phyloP scores from a whole-genome alignment of 2,329 filamentous ascomycete species.

The Trichoderma sp. region DNA sequence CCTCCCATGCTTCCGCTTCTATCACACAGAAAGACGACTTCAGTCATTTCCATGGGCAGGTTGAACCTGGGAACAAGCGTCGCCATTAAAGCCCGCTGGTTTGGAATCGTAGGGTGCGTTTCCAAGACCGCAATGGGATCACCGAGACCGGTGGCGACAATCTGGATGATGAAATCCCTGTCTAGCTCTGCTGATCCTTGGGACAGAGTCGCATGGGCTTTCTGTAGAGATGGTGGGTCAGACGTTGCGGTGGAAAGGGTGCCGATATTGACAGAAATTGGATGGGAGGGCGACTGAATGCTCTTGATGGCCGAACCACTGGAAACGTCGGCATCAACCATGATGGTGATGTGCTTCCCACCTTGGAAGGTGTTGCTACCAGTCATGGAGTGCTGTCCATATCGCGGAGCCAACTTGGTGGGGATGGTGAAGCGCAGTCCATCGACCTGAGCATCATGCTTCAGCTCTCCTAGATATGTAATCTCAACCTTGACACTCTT shows the following conservation, averaged over 20 bases:
- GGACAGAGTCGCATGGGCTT: constrained; percentile 61
- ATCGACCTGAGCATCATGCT: constrained; percentile 67
- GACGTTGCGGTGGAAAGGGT: constrained; percentile 43
- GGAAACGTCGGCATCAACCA: constrained; percentile 46
- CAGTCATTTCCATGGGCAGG: constrained; percentile 53
- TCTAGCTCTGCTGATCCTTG: constrained; percentile 53
- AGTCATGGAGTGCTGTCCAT: constrained; percentile 43
- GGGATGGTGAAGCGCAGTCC: constrained; percentile 69
- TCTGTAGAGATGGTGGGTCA: constrained; percentile 52
- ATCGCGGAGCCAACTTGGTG: constrained; percentile 64
- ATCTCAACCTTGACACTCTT: constrained; percentile 57
- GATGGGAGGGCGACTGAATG: constrained; percentile 66
- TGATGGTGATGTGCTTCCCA: constrained; percentile 28
- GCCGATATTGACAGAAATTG: constrained; percentile 64
- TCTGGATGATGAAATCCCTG: constrained; percentile 65
- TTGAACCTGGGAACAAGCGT: constrained; percentile 69
- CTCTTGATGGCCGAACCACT: constrained; percentile 56
- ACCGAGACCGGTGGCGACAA: constrained; percentile 59
- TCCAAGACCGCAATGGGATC: constrained; percentile 66
- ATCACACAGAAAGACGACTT: constrained; percentile 72
- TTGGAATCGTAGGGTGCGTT: constrained; percentile 57
- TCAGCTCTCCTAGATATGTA: constrained; percentile 67
- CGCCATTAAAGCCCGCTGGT: constrained; percentile 66
- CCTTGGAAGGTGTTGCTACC: neutral
- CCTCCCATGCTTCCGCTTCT: constrained; percentile 64